Base-by-base conservation (phyloP, 371 early-diverging fungal species). In the Agmasoma carcini region DNA sequence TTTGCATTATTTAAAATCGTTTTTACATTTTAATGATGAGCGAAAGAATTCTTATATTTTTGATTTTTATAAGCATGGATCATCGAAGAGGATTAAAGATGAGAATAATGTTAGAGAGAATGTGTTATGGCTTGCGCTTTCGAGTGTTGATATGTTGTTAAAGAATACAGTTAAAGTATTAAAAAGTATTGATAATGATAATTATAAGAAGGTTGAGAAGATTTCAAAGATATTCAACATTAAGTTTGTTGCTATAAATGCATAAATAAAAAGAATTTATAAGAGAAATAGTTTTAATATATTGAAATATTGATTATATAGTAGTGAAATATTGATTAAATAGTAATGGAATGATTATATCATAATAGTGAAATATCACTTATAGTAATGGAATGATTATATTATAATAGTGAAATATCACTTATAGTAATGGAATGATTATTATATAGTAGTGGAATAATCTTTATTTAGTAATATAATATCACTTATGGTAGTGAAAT, bases 11-110 rank as follows among this genome's bases (percentile, higher is more conserved):
- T 34, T 64, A 1, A 27, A 49, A 1, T 68, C 69, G 23, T 57
- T 65, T 20, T 30, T 61, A 17, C 33, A 55, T 25, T 17, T 50
- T 31, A 15, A 30, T 2, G 45, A 61, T 23, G 41, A 17, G 14
- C 9, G 31, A 17, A 71, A 71, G 50, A 74, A 68, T 51, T 57
- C 61, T 2, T 74, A 74, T 52, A 56, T 71, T 33, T 45, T 67
- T 19, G 62, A 68, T 36, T 74, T 69, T 54, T 74, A 65, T 57
- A 27, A 6, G 5, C 61, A 66, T 29, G 68, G 59, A 33, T 58
- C 27, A 3, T 48, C 47, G 11, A 29, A 39, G n/a, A 34, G 46
- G 12, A 65, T 72, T 20, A 31, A 49, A 9, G 57, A 50, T n/a
- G 46, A 54, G 1, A 75, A 63, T 31, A 40, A 52, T 2, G 52